Conservation (phyloP, 1,284 basidiomycete genomes). For the Kwoniella shivajii region DNA sequence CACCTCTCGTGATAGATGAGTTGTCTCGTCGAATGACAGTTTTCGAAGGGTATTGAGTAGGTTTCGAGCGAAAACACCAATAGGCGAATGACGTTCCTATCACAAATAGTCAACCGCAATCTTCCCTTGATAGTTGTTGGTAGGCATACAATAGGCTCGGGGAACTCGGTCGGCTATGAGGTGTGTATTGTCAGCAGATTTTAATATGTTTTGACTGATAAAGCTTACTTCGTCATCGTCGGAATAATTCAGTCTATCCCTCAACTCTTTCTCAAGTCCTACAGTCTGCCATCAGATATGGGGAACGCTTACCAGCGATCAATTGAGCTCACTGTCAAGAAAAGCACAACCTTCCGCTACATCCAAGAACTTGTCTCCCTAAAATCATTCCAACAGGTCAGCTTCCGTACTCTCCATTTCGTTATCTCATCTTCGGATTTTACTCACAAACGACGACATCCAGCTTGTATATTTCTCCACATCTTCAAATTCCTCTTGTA, state of each 20-base stretch:
- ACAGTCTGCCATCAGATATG: not conserved
- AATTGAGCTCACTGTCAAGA: slow-evolving; percentile 32
- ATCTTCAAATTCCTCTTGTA: slow-evolving; percentile 18
- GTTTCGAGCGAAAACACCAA: slow-evolving; percentile 46
- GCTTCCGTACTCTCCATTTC: not conserved
- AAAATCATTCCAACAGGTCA: not conserved
- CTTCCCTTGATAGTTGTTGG: too few species aligned
- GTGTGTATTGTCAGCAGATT: not conserved
- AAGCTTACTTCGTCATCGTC: slow-evolving; percentile 35
- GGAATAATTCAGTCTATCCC: slow-evolving; percentile 37
- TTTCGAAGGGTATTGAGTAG: slow-evolving; percentile 40
- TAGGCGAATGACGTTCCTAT: slow-evolving; percentile 43
- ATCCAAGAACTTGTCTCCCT: slow-evolving; percentile 29
- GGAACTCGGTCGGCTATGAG: slow-evolving; percentile 22
- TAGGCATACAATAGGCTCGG: slow-evolving; percentile 34
- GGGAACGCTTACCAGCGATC: not conserved
- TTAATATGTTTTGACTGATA: slow-evolving; percentile 1
- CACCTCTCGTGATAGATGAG: slow-evolving; percentile 33
- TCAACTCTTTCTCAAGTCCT: slow-evolving; percentile 40
- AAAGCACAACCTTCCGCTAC: slow-evolving; percentile 36
- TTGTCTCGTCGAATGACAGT: slow-evolving; percentile 47
- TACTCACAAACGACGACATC: slow-evolving; percentile 37
- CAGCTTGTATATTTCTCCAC: slow-evolving; percentile 31
- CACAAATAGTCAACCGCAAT: not conserved
- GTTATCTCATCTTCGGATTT: not conserved